These are phyloP conservation scores for Dinochytrium kinnereticum DNA, from an alignment of 371 early-diverging fungal genomes.

Conservation along the genomic window DNA sequence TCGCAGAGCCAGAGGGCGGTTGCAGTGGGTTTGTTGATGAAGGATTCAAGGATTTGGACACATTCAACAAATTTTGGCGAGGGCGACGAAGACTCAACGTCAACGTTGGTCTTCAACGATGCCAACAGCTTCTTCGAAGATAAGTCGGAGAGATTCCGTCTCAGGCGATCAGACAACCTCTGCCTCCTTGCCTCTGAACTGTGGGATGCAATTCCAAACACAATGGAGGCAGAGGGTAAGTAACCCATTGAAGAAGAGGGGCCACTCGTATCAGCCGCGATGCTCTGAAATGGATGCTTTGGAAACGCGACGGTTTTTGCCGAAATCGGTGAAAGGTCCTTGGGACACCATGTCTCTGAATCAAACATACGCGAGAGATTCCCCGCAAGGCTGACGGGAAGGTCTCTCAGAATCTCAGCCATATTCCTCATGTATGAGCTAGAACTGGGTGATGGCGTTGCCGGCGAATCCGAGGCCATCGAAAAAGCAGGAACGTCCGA, in stretches of 20 bases:
- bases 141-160: constrained; percentile 21
- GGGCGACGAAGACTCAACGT: constrained; percentile 17
- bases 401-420: not conserved
- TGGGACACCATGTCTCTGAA: no score
- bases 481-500: not conserved
- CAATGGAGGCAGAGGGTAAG: not conserved
- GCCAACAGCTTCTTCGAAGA: constrained; percentile 32
- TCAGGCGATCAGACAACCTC: not conserved
- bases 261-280: no score
- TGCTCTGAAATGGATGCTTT: no score
- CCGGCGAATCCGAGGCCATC: not conserved
- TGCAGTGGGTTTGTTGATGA: constrained; percentile 14
- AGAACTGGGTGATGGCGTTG: no score
- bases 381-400: constrained; percentile 3
- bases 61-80: not conserved
- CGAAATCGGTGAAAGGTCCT: no score
- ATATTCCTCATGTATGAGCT: not conserved
- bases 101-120: constrained; percentile 28
- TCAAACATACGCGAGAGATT: not conserved
- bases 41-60: constrained; percentile 1
- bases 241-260: no score
- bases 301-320: not conserved
- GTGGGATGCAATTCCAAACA: constrained; percentile 3
- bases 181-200: not conserved
- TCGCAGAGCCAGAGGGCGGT: constrained; percentile 15